Evolutionary conservation across 129 eudicot species (phyloP), one percentile per base, ranked within the genome.

Genomic region (Centella asiatica): DNA sequence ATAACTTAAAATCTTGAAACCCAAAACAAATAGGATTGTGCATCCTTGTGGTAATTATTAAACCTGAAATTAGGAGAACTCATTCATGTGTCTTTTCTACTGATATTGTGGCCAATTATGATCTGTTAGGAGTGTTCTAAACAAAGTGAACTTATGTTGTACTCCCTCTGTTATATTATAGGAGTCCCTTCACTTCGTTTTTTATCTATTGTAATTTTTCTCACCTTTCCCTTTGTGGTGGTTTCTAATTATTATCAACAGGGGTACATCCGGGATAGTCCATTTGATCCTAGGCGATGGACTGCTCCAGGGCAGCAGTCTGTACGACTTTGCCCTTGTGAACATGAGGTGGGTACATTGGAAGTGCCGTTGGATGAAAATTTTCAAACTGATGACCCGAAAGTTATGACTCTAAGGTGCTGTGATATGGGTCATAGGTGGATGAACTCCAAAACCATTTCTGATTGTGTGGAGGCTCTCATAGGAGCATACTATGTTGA

Each of bases 391-490:
- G 81, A 77, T 19, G 88, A 87, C 52, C 63, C 69, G 27, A 79
- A 85, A 57, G 34, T 74, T 18, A 29, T 74, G 68, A 33, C 79
- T 14, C 92, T 92, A 36, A 93, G 84, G 77, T 66, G 69, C 42
- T 93, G 99, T 52, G 99, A 93, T 64, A 69, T 26, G 74, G 95
- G 99, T 44, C 99, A 93, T 27, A 62, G 96, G 62, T 93, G 99
- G 99, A 70, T 93, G 84, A 80, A 73, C 29, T 93, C 99, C 14
- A 93, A 87, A 62, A 82, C 89, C n/a, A 44, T 93, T 18, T 71
- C 99, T 5, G 99, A 93, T 67, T 93, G 99, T 65, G 95, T 82
- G 49, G 99, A 93, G 65, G 99, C 96, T 19, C 86, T 93, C 6
- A 78, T 93, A 29, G 99, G 99, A 49, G 99, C 99, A 28, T 87